These are phyloP conservation scores for Amaranthus cruentus DNA, from an alignment of 148 eudicot species.

Conservation along the genomic window DNA sequence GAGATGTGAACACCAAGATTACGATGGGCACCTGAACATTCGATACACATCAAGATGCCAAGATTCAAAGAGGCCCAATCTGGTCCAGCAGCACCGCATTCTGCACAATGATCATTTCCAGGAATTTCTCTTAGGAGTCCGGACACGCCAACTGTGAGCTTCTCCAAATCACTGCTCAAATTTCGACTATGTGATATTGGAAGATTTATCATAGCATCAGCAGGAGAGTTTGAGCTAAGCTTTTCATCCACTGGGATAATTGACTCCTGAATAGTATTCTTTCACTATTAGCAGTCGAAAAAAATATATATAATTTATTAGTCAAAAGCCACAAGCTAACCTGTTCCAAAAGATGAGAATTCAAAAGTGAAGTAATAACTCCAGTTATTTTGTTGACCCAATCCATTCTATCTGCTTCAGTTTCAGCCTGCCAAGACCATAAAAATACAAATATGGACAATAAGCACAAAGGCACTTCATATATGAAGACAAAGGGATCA, in stretches of 20 bases:
- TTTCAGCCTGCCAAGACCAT: constrained; percentile 71
- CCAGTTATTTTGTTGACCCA: constrained; percentile 89
- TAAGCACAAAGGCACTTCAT: constrained; percentile 15
- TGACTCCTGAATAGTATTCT: constrained; percentile 37
- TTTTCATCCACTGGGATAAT: constrained; percentile 32
- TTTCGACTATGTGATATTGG: constrained; percentile 33
- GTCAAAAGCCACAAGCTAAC: constrained; percentile 26
- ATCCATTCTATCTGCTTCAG: constrained; percentile 84
- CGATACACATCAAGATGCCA: constrained; percentile 83
- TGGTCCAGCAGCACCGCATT: constrained; percentile 72
- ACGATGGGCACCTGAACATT: constrained; percentile 91
- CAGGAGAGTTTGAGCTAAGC: constrained; percentile 16
- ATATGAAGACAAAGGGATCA: not conserved
- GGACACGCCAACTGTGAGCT: constrained; percentile 52
- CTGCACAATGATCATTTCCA: constrained; percentile 81
- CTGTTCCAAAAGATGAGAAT: constrained; percentile 70
- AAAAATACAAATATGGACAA: constrained; percentile 3
- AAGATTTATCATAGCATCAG: constrained; percentile 31
- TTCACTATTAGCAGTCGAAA: constrained; percentile 15
- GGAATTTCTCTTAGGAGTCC: constrained; percentile 57
- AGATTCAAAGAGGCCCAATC: constrained; percentile 96
- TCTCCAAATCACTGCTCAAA: constrained; percentile 36
- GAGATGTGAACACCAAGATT: constrained; percentile 97
- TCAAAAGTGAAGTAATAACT: constrained; percentile 82
- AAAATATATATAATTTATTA: not conserved